Conservation (phyloP, 805 yeast species). For the Candida corydali region DNA sequence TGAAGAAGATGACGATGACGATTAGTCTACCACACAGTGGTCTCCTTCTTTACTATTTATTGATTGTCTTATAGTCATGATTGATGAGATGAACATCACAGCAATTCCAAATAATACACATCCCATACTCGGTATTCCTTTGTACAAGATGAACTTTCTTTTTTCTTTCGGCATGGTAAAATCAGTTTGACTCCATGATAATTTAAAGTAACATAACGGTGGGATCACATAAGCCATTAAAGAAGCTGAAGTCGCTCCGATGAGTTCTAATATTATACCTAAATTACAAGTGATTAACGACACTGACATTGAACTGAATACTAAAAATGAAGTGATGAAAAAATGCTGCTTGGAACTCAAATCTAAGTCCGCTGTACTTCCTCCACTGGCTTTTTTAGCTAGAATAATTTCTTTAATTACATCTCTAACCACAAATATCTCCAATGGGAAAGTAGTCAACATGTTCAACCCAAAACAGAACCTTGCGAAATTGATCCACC, state of each 20-base stretch:
- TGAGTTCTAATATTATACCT: conserved; percentile 84
- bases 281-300: conserved; percentile 80
- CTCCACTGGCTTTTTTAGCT: conserved; percentile 17
- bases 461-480: conserved; percentile 88
- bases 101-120: conserved; percentile 69
- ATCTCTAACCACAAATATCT: conserved; percentile 85
- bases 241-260: conserved; percentile 92
- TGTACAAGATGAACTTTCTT: conserved; percentile 24
- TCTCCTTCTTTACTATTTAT: conserved; percentile 38
- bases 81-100: conserved; percentile 78
- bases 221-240: conserved; percentile 90
- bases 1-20: conserved; percentile 21
- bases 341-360: conserved; percentile 51
- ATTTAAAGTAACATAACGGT: conserved; percentile 72
- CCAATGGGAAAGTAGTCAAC: conserved; percentile 89
- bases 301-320: conserved; percentile 67
- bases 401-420: conserved; percentile 65
- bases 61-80: conserved; percentile 58
- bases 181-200: conserved; percentile 47
- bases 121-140: conserved; percentile 53
- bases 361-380: conserved; percentile 34
- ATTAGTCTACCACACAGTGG: conserved; percentile 45
- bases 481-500: conserved; percentile 78
- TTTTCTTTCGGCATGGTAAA: conserved; percentile 17
- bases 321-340: conserved; percentile 59